These are phyloP conservation scores for Teratosphaeria pseudoeucalypti DNA, from an alignment of 2,329 filamentous ascomycete genomes.

Conservation along the genomic window DNA sequence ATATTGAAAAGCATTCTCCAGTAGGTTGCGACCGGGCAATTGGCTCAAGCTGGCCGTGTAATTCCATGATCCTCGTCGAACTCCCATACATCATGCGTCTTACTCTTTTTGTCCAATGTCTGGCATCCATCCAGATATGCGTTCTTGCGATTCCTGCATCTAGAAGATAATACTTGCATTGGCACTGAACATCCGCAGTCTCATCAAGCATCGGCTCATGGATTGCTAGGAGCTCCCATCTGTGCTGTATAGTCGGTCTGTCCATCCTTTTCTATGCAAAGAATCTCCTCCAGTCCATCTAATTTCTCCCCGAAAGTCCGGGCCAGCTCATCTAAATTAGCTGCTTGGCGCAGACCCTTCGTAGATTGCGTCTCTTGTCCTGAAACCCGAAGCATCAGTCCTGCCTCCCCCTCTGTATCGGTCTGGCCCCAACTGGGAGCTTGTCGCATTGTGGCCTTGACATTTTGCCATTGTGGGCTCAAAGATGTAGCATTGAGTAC, in stretches of 20 bases:
- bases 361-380: constrained; percentile 29
- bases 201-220: neutral
- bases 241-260: neutral
- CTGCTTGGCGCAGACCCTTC: constrained; percentile 11
- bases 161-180: neutral
- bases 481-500: constrained; percentile 64
- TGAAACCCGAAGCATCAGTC: constrained; percentile 53
- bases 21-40: too few relatives aligned
- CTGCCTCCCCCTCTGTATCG: constrained; percentile 33
- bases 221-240: neutral
- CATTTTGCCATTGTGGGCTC: constrained; percentile 61
- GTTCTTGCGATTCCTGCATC: neutral
- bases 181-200: neutral
- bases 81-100: too few relatives aligned
- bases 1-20: too few relatives aligned
- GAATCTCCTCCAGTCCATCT: constrained; percentile 2
- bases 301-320: constrained; percentile 27
- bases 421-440: constrained; percentile 55
- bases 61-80: too few relatives aligned
- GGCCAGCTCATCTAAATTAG: constrained; percentile 29
- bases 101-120: neutral
- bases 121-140: neutral
- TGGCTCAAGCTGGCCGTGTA: too few relatives aligned
- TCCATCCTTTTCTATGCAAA: neutral
- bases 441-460: constrained; percentile 41